Conservation (phyloP, 1,139 yeast genomes). For the Geotrichum macrosporum region DNA sequence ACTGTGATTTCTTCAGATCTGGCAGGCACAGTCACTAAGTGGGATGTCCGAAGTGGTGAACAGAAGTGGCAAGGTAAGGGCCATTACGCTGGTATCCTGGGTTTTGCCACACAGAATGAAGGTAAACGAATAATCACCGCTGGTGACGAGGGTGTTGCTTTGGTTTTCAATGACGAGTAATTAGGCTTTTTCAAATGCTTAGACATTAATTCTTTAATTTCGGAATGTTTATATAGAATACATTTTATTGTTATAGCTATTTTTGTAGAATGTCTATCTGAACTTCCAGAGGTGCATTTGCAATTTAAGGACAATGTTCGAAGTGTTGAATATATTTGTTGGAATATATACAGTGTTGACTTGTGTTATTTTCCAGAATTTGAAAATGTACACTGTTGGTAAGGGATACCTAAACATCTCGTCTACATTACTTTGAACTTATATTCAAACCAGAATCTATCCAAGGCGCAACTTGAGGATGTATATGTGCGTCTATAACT, state of each 20-base stretch:
- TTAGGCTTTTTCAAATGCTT: background rate
- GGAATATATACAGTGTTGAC: no score
- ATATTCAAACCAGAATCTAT: no score
- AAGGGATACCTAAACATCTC: no score
- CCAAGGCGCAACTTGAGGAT: no score
- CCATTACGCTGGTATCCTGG: slow-evolving; percentile 90
- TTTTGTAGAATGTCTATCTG: background rate
- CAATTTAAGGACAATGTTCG: background rate
- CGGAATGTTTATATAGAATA: background rate
- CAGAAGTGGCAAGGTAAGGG: slow-evolving; percentile 77
- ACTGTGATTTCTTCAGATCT: slow-evolving; percentile 66
- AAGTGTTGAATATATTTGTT: background rate
- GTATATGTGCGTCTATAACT: no score
- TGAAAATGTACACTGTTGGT: no score
- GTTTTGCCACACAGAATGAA: slow-evolving; percentile 61
- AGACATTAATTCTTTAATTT: background rate
- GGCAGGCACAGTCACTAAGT: slow-evolving; percentile 80
- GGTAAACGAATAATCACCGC: slow-evolving; percentile 79
- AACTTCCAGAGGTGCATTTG: no score
- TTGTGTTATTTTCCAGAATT: no score
- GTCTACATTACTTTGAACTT: no score
- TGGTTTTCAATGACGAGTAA: slow-evolving; percentile 50
- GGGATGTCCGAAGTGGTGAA: slow-evolving; percentile 84
- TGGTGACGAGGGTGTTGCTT: slow-evolving; percentile 95
- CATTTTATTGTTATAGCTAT: background rate